These are phyloP conservation scores for Rhizopus delemar DNA, from an alignment of 371 early-diverging fungal genomes.

Conservation along the genomic window DNA sequence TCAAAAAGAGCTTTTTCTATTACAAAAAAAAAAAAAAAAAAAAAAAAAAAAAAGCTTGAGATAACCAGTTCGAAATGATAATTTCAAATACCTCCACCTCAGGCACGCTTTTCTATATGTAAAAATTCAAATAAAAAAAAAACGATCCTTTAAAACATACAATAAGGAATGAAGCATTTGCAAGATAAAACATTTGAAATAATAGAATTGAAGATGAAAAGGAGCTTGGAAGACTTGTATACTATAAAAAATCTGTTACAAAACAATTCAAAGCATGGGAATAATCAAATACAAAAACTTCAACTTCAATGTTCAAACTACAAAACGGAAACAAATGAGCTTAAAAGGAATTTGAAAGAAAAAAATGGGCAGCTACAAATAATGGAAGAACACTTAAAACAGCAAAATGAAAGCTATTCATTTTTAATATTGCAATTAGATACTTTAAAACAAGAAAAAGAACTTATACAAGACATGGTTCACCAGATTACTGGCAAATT, in stretches of 20 bases:
- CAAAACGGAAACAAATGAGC: neutral
- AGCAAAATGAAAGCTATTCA: neutral
- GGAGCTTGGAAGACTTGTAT: neutral
- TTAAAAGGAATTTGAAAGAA: neutral
- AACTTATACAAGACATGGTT: neutral
- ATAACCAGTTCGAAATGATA: no score
- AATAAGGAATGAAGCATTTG: neutral
- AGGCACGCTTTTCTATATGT: no score
- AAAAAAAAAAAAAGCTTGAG: no score
- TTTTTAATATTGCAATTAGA: neutral
- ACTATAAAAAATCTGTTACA: neutral
- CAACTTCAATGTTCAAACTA: neutral
- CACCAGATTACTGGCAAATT: neutral
- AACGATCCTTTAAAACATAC: no score
- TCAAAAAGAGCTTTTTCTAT: no score
- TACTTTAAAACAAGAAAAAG: neutral
- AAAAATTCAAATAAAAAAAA: no score
- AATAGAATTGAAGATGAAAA: neutral
- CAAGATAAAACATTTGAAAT: constrained; percentile 1
- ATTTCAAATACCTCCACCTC: no score
- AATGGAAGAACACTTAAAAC: neutral
- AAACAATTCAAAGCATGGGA: neutral
- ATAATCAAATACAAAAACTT: neutral
- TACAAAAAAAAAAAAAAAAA: no score
- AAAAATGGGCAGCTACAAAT: neutral